phyloP scores from a whole-genome alignment of 495 filamentous ascomycete genomes.

The Halenospora varia region DNA sequence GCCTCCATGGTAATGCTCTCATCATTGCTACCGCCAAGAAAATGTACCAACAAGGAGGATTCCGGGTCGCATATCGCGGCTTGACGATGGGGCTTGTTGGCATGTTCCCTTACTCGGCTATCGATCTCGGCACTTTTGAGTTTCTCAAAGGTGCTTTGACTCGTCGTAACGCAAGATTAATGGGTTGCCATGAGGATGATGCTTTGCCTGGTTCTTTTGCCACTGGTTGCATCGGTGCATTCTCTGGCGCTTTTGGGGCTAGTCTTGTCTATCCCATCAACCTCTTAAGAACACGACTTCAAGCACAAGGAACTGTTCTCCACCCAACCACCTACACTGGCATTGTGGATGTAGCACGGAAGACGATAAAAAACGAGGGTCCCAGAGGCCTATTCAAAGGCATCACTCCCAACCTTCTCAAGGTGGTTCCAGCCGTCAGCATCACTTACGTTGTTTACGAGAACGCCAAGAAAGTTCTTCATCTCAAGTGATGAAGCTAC shows the following conservation, averaged over 20 bases:
- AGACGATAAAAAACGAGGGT: slow-evolving; percentile 81
- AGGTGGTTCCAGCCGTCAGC: slow-evolving; percentile 93
- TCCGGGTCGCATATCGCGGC: slow-evolving; percentile 83
- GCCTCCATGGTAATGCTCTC: slow-evolving; percentile 77
- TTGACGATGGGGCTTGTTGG: slow-evolving; percentile 88
- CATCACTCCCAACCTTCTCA: slow-evolving; percentile 90
- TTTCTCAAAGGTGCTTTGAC: slow-evolving; percentile 75
- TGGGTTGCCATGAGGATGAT: slow-evolving; percentile 77
- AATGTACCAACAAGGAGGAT: slow-evolving; percentile 73
- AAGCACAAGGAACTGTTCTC: slow-evolving; percentile 88
- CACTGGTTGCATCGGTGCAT: slow-evolving; percentile 80
- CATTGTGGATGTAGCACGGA: slow-evolving; percentile 78
- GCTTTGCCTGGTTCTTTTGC: slow-evolving; percentile 69
- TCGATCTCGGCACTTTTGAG: slow-evolving; percentile 95
- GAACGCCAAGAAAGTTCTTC: slow-evolving; percentile 67
- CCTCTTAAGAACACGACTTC: slow-evolving; percentile 85
- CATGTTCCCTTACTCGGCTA: slow-evolving; percentile 97
- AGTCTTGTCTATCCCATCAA: slow-evolving; percentile 93
- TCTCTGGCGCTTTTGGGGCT: slow-evolving; percentile 91
- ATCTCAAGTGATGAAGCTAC: slow-evolving; percentile 7
- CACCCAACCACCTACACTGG: slow-evolving; percentile 90
- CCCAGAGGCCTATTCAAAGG: slow-evolving; percentile 88
- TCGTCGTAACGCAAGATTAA: slow-evolving; percentile 61
- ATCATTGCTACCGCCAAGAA: slow-evolving; percentile 76
- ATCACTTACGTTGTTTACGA: slow-evolving; percentile 99